Conservation (phyloP, 768 basidiomycete genomes). For the Macrolepiota albuminosa region DNA sequence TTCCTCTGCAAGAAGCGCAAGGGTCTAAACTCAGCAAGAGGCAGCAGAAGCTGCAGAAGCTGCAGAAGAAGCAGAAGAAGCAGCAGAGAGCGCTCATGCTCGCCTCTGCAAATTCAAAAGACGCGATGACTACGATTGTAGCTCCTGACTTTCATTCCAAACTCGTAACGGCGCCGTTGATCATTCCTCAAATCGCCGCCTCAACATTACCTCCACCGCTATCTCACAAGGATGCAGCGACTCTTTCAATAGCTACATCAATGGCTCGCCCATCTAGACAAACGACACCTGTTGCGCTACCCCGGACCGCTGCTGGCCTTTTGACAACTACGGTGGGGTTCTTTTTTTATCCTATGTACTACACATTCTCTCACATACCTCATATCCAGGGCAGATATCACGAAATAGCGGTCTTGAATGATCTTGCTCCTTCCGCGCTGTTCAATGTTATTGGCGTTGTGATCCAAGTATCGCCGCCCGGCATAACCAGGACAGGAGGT, state of each 20-base stretch:
- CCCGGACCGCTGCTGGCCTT: not conserved
- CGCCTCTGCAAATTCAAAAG: not conserved
- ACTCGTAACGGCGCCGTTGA: not conserved
- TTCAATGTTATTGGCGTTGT: conserved; percentile 23
- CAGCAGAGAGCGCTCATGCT: not conserved
- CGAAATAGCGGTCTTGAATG: conserved; percentile 8
- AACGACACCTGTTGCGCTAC: not conserved
- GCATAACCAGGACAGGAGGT: conserved; percentile 21
- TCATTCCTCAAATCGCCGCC: too few relatives aligned
- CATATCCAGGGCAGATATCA: conserved; percentile 16
- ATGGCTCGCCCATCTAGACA: not conserved
- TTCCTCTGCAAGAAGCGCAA: not conserved
- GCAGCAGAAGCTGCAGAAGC: not conserved
- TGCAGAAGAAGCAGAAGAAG: too few relatives aligned
- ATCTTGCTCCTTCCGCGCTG: not conserved
- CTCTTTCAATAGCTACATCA: not conserved
- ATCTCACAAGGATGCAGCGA: not conserved
- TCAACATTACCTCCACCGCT: not conserved
- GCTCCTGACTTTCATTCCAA: not conserved
- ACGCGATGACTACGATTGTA: not conserved
- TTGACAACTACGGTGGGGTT: not conserved
- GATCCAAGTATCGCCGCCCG: conserved; percentile 11
- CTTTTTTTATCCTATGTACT: not conserved
- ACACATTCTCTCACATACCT: not conserved
- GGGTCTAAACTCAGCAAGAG: conserved; percentile 4